Evolutionary conservation across 2,329 filamentous ascomycete species (phyloP), one percentile per base, ranked within the genome.

Genomic region (Cladophialophora exuberans): DNA sequence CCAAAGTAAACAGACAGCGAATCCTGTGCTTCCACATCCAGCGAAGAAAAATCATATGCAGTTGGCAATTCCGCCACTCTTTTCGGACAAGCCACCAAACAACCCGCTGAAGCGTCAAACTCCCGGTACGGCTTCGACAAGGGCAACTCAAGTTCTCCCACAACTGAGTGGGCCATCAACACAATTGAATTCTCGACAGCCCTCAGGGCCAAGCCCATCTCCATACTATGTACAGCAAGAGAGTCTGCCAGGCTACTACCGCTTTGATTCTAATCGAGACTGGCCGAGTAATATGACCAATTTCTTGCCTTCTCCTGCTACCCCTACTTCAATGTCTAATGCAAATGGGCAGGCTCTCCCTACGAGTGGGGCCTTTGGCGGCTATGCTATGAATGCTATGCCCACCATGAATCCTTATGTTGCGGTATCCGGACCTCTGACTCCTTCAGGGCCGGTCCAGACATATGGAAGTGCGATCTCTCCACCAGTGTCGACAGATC

Each of bases 1-100:
- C 10, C n/a, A n/a, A 23, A 30, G 18, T 4, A 22, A 2, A n/a
- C 22, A 23, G 15, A 22, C 15, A 4, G n/a, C 33, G 15, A 7
- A 15, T 20, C 10, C 23, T 42, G 36, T 39, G 10, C 39, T 7
- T 31, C 28, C 33, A 39, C 15, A 31, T 15, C 11, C 42, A 17
- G 17, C n/a, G 20, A 20, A 15, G 22, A 22, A 39, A 35, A 30
- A 22, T 31, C n/a, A 46, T 4, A 35, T 45, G 35, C n/a, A 23
- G 28, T 30, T 30, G 11, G 30, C 31, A 6, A 56, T 58, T 20
- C 58, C 52, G 54, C 49, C 52, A 2, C 38, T 58, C 11, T 55
- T 57, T 33, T 57, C 54, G 9, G 58, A 55, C 30, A 56, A 61
- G 31, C 22, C 20, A 2, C 18, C 35, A 3, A 25, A 7, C 4